phyloP scores from a whole-genome alignment of 139 green algal species.

The Chlamydomonas eustigma region DNA sequence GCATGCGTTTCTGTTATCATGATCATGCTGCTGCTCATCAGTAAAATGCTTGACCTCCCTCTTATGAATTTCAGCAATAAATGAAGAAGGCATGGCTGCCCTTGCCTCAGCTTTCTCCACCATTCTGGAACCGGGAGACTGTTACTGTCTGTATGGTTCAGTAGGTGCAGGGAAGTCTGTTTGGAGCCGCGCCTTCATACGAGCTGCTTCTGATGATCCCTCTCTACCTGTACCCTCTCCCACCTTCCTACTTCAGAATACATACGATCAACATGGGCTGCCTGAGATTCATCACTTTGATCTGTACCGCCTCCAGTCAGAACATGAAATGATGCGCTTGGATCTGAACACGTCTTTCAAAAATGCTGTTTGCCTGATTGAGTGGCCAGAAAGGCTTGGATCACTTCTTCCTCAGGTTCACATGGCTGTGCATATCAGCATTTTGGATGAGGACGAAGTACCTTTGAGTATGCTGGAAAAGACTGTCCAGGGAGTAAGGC shows the following conservation, averaged over 20 bases:
- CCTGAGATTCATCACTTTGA: conserved; percentile 78
- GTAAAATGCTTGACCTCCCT: too few relatives aligned
- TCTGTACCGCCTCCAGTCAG: conserved; percentile 62
- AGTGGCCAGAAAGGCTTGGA: conserved; percentile 59
- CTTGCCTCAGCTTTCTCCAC: conserved; percentile 39
- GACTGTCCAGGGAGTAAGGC: background rate
- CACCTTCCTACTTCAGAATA: conserved; percentile 81
- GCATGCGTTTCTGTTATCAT: too few relatives aligned
- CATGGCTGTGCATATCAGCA: conserved; percentile 39
- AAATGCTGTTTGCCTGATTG: conserved; percentile 48
- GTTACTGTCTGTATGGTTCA: conserved; percentile 61
- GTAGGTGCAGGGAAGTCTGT: conserved; percentile 81
- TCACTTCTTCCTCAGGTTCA: conserved; percentile 23
- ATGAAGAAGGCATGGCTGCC: conserved; percentile 8
- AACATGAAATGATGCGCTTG: conserved; percentile 37
- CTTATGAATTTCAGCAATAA: background rate
- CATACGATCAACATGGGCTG: conserved; percentile 61
- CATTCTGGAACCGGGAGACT: conserved; percentile 41
- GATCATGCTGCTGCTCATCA: too few relatives aligned
- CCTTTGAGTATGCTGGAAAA: background rate
- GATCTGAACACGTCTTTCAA: conserved; percentile 36
- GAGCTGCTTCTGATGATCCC: conserved; percentile 50
- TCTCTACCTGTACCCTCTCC: conserved; percentile 73
- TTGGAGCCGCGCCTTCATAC: conserved; percentile 79
- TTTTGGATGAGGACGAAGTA: conserved; percentile 16